phyloP scores from a whole-genome alignment of 208 protist species.

The Leishmania gerbilli region DNA sequence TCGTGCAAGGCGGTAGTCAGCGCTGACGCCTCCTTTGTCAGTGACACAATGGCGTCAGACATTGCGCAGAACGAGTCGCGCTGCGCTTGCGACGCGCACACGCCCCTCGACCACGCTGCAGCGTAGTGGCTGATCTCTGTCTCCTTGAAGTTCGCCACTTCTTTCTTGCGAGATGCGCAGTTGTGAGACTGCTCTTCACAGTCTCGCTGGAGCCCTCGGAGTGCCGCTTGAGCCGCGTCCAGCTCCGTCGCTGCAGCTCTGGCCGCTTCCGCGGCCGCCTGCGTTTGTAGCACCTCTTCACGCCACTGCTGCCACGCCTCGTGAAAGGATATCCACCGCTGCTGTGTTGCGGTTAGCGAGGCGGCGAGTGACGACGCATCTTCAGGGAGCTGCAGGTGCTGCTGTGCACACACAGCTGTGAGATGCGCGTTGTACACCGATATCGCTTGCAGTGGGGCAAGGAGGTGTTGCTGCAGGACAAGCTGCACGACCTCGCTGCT shows the following conservation, averaged over 20 bases:
- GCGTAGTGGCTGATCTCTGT: constrained; percentile 30
- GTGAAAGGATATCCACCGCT: constrained; percentile 1
- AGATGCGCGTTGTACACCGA: constrained; percentile 1
- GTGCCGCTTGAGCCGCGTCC: neutral
- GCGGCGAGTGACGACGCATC: neutral
- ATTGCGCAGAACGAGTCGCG: constrained; percentile 4
- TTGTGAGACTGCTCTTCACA: constrained; percentile 7
- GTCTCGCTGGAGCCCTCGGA: constrained; percentile 3
- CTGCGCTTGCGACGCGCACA: constrained; percentile 13
- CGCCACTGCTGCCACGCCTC: constrained; percentile 12
- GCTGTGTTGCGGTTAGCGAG: neutral
- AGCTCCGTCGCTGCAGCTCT: neutral
- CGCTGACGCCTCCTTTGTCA: neutral
- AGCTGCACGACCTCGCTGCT: neutral
- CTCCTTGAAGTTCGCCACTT: constrained; percentile 8
- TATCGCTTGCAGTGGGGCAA: constrained; percentile 9
- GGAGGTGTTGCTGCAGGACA: neutral
- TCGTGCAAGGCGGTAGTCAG: neutral
- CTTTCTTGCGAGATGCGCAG: neutral
- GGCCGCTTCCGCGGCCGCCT: neutral
- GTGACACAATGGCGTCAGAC: neutral
- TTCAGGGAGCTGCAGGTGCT: neutral
- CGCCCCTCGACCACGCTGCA: constrained; percentile 19
- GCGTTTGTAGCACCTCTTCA: neutral
- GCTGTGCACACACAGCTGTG: constrained; percentile 1